Evolutionary conservation across 148 eudicot species (phyloP), one percentile per base, ranked within the genome.

Genomic region (Amaranthus palmeri): DNA sequence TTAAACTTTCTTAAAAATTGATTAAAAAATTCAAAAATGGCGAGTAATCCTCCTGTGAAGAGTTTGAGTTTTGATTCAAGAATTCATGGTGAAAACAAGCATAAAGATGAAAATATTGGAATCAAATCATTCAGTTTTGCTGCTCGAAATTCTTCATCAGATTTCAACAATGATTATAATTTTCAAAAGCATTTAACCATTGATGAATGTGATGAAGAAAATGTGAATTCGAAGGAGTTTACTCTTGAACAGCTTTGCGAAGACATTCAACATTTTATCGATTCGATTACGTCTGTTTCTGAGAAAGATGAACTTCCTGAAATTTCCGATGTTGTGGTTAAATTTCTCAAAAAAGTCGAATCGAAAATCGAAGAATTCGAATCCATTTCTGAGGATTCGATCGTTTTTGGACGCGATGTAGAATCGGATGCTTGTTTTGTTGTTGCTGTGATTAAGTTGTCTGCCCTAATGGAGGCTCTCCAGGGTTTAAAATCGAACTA

Each of bases 391-490:
- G 92, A 88, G 10, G 82, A 81, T 25, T 48, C 68, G 15, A 12
- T 54, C 52, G 15, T 84, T 70, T 69, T 66, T 83, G 61, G 79
- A 17, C 8, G 72, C 72, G 0, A 82, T 85, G 2, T 66, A 0
- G 83, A 79, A 18, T 89, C 81, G 4, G 91, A 89, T 40, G 58
- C 76, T 7, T 41, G 67, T 7, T 89, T 89, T 58, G 4, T 89
- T 8, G 77, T 63, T 0, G 77, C 86, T 0, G 82, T 86, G 0
- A 57, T 43, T 15, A 79, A 87, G 0, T 61, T 89, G 36, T 79
- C 83, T 0, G 73, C 71, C 43, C 77, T 95, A 2, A 61, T 79
- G 6, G 74, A 55, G 41, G 82, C 78, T 0, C 58, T 91, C 0
- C 65, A 73, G 3, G 83, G 79, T 12, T 83, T 80, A 10, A 59